These are phyloP conservation scores for Atalantia buxifolia DNA, from an alignment of 345 rosid species.

Conservation along the genomic window DNA sequence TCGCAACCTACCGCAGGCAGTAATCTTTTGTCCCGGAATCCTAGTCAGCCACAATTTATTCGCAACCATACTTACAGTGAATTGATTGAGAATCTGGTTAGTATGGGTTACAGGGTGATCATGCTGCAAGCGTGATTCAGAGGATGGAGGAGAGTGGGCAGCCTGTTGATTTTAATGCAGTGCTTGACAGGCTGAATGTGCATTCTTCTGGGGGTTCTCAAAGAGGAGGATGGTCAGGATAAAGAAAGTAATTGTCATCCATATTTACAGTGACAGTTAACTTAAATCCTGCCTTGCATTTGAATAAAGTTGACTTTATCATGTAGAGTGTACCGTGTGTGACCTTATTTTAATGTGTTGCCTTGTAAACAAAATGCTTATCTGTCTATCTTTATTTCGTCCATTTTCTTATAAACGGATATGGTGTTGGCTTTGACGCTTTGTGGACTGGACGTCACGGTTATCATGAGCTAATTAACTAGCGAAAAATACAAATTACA, in stretches of 20 bases:
- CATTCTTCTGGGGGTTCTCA: constrained; percentile 68
- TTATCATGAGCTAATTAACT: no score
- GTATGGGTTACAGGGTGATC: constrained; percentile 95
- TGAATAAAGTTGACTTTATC: neutral
- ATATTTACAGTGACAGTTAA: neutral
- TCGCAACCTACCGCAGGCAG: constrained; percentile 44
- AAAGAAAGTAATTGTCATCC: neutral
- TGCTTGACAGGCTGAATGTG: constrained; percentile 71
- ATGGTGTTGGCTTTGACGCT: no score
- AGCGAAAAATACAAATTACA: no score
- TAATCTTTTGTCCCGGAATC: constrained; percentile 37
- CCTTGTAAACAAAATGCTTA: neutral
- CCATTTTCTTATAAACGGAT: no score
- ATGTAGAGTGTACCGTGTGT: neutral
- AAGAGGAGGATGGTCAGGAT: constrained; percentile 73
- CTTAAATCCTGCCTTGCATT: constrained; percentile 1
- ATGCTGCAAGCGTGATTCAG: constrained; percentile 68
- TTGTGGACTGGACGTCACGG: no score
- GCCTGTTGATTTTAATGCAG: constrained; percentile 77
- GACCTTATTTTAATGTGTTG: neutral
- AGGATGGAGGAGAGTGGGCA: constrained; percentile 94
- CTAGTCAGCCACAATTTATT: constrained; percentile 43
- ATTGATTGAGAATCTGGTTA: constrained; percentile 75
- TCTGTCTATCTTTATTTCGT: no score
- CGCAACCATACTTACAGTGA: constrained; percentile 72